Base-by-base conservation (phyloP, 2,329 filamentous ascomycete species). In the Xylaria sp. region DNA sequence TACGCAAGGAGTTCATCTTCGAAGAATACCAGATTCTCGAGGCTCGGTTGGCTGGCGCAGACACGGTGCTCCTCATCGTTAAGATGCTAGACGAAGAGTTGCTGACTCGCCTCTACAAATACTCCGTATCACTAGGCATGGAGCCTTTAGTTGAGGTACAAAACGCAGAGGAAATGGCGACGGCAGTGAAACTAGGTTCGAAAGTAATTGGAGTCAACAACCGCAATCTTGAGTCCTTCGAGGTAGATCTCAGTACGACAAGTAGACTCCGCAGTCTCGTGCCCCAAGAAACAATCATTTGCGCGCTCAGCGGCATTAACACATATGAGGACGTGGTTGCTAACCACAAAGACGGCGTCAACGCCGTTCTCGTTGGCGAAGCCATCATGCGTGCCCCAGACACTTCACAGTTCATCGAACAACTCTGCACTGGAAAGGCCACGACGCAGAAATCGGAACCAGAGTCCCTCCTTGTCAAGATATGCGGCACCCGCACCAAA, bases 1-100 rank as follows among this genome's bases (percentile, higher is more conserved):
- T 99, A 29, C 88, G 96, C 23, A 99, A 99, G 74, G 95, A 99
- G 70, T 99, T 99, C 72, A 88, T 99, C 40, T 99, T 98, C 72
- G 93, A 98, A 46, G 93, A 98, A 75, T 99, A 99, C 74, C 95
- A 99, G 76, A 98, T 99, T 55, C 83, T 99, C 6, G 95, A 99
- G 77, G 95, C 93, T 27, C 86, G 96, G 48, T 80, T 99, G 58
- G 93, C 94, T 11, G 95, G 95, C 67, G 95, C 95, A 7, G 94
- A 99, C 76, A 97, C 94, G 0, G 90, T 99, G 17, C 82, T 99
- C 25, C 84, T 99, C 19, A 99, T 99, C 68, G 95, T 99, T 53
- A 99, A 99, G 81, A 99, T 99, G 95, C 86, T 99, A 10, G 90
- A 94, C 62, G 80, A 85, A 25, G 86, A 87, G 27, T 82, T 90